Percentiles rank a stretch among this genome's conserved stretches.
Conservation (phyloP, 2,329 filamentous ascomycete species). For the Myriosclerotinia scirpicola region DNA sequence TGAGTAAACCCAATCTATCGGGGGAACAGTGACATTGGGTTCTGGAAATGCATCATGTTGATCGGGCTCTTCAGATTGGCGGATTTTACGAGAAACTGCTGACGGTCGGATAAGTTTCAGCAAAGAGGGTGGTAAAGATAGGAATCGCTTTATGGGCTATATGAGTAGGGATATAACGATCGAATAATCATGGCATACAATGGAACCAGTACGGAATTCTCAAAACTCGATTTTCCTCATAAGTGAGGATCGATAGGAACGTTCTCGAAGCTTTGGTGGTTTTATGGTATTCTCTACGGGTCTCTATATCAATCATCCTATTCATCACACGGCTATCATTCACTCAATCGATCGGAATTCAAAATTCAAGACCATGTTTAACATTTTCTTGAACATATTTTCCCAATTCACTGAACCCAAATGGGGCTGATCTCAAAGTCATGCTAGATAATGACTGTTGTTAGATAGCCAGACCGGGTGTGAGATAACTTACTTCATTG, state of each 20-base stretch:
- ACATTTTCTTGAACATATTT: neutral
- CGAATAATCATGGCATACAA: neutral
- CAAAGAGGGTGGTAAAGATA: neutral
- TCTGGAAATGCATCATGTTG: conserved; percentile 46
- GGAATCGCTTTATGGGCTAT: neutral
- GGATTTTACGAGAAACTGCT: conserved; percentile 42
- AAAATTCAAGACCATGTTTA: neutral
- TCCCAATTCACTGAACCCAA: neutral
- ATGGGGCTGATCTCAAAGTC: too few relatives aligned
- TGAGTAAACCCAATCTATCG: neutral
- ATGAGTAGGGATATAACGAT: neutral
- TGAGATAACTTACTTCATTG: too few relatives aligned
- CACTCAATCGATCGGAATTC: neutral
- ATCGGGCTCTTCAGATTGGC: conserved; percentile 40
- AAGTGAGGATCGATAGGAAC: neutral
- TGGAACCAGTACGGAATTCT: neutral
- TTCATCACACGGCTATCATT: neutral
- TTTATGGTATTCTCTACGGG: neutral
- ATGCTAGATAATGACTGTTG: too few relatives aligned
- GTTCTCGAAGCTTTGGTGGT: neutral
- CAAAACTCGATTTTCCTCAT: neutral
- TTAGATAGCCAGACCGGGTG: too few relatives aligned
- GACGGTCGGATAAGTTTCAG: conserved; percentile 12
- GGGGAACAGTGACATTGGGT: conserved; percentile 43
- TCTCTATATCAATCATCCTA: neutral